Evolutionary conservation across 202 grass and related monocot genomes (phyloP).

Genomic region (Eragrostis tef): DNA sequence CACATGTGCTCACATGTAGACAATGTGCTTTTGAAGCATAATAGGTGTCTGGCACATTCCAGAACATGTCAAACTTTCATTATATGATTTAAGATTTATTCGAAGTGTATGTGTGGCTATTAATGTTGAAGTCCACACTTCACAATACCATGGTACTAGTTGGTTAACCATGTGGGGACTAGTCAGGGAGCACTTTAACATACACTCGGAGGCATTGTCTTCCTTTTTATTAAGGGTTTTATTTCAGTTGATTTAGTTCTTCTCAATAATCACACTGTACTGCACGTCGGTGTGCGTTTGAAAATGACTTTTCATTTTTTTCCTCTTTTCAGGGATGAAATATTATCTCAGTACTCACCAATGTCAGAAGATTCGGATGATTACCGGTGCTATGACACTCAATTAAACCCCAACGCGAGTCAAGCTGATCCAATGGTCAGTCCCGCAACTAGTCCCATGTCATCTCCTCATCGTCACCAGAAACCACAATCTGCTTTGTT

Average conservation of each 20-base stretch:
- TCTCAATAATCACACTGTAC: background rate
- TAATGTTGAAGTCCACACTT: slow-evolving; percentile 14
- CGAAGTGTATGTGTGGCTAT: background rate
- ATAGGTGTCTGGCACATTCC: background rate
- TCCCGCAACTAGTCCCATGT: slow-evolving; percentile 68
- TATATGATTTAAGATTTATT: slow-evolving; percentile 19
- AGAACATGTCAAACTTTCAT: slow-evolving; percentile 37
- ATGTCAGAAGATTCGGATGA: slow-evolving; percentile 99
- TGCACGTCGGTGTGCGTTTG: background rate
- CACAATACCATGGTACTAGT: background rate
- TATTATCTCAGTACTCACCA: slow-evolving; percentile 82
- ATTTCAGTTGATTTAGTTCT: slow-evolving; percentile 3
- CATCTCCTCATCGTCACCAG: slow-evolving; percentile 71
- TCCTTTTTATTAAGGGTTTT: background rate
- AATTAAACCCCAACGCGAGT: slow-evolving; percentile 50
- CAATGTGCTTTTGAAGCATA: slow-evolving; percentile 19
- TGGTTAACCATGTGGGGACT: slow-evolving; percentile 36
- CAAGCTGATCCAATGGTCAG: slow-evolving; percentile 55
- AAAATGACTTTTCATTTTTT: slow-evolving; percentile 25
- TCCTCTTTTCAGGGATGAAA: slow-evolving; percentile 78
- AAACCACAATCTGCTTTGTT: slow-evolving; percentile 54
- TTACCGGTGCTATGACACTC: slow-evolving; percentile 66
- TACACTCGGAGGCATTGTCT: background rate
- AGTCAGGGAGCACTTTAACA: slow-evolving; percentile 22
- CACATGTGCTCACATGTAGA: slow-evolving; percentile 1